Evolutionary conservation across 495 filamentous ascomycete genomes (phyloP).

Genomic region (Immersiella caudata): DNA sequence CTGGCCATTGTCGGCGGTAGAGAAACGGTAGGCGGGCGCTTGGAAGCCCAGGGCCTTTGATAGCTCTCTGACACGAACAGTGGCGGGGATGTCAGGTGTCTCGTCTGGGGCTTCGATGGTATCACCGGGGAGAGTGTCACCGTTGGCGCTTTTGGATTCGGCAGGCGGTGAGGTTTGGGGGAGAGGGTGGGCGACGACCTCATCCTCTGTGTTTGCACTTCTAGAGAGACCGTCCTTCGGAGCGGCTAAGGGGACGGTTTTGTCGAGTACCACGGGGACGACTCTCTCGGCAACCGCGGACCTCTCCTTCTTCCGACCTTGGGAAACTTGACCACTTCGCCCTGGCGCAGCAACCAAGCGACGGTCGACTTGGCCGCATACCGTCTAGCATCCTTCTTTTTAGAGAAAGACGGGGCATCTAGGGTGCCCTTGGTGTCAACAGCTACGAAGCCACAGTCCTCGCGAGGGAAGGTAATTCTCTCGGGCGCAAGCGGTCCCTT

Average conservation of each 20-base stretch:
- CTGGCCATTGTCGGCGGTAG: neutral
- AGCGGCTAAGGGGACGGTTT: no score
- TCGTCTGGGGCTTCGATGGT: no score
- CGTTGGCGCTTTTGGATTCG: neutral
- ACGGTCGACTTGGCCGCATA: slow-evolving; percentile 50
- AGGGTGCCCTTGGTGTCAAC: slow-evolving; percentile 13
- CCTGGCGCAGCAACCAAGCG: slow-evolving; percentile 39
- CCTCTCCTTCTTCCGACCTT: neutral
- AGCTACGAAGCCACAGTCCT: slow-evolving; percentile 25
- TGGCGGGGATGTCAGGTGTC: no score
- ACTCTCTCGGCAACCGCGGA: neutral
- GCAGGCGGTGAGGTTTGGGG: no score
- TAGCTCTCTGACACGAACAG: slow-evolving; percentile 23
- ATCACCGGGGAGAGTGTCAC: slow-evolving; percentile 12
- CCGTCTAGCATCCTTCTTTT: slow-evolving; percentile 49
- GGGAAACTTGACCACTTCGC: slow-evolving; percentile 26
- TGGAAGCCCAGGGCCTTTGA: slow-evolving; percentile 27
- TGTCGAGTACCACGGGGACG: no score
- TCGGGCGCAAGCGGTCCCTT: slow-evolving; percentile 20
- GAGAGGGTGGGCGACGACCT: no score
- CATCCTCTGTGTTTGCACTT: no score
- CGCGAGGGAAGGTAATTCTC: slow-evolving; percentile 31
- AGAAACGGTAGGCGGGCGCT: slow-evolving; percentile 25
- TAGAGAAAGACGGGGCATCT: slow-evolving; percentile 32
- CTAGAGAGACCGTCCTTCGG: no score